phyloP scores from a whole-genome alignment of 768 basidiomycete genomes.

The Psilocybe cubensis region DNA sequence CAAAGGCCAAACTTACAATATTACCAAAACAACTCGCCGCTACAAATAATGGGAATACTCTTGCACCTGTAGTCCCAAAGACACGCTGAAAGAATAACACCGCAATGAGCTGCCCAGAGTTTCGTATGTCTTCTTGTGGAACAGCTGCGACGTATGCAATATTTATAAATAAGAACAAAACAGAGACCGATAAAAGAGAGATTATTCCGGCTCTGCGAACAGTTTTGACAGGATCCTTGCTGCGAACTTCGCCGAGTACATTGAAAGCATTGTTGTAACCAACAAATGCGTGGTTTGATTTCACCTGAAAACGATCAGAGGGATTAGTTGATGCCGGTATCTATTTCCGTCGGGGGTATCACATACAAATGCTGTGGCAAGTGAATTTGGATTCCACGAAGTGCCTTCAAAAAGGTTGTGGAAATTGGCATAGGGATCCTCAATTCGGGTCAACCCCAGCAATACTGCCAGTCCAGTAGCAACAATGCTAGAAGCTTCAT shows the following conservation, averaged over 20 bases:
- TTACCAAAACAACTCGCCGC: slow-evolving; percentile 41
- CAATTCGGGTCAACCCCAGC: slow-evolving; percentile 52
- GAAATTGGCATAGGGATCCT: slow-evolving; percentile 61
- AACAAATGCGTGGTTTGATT: slow-evolving; percentile 36
- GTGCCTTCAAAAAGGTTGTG: slow-evolving; percentile 58
- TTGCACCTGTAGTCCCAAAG: slow-evolving; percentile 31
- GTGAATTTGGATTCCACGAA: slow-evolving; percentile 44
- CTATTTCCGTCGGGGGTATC: background rate
- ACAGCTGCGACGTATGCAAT: slow-evolving; percentile 39
- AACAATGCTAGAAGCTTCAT: slow-evolving; percentile 37
- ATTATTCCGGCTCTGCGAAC: slow-evolving; percentile 45
- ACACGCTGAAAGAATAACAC: slow-evolving; percentile 36
- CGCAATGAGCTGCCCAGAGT: slow-evolving; percentile 37
- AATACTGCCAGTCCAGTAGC: slow-evolving; percentile 62
- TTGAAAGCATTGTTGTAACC: slow-evolving; percentile 45
- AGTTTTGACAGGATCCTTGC: slow-evolving; percentile 44
- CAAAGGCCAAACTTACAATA: slow-evolving; percentile 28
- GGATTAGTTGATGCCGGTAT: slow-evolving; percentile 4
- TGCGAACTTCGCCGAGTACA: slow-evolving; percentile 45
- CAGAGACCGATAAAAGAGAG: slow-evolving; percentile 41
- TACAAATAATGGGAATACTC: slow-evolving; percentile 33
- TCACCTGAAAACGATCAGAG: slow-evolving; percentile 22
- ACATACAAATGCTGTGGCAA: slow-evolving; percentile 36
- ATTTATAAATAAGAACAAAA: slow-evolving; percentile 53
- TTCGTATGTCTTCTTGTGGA: slow-evolving; percentile 35